Base-by-base conservation (phyloP, 495 filamentous ascomycete species). In the Parathielavia hyrcaniae region DNA sequence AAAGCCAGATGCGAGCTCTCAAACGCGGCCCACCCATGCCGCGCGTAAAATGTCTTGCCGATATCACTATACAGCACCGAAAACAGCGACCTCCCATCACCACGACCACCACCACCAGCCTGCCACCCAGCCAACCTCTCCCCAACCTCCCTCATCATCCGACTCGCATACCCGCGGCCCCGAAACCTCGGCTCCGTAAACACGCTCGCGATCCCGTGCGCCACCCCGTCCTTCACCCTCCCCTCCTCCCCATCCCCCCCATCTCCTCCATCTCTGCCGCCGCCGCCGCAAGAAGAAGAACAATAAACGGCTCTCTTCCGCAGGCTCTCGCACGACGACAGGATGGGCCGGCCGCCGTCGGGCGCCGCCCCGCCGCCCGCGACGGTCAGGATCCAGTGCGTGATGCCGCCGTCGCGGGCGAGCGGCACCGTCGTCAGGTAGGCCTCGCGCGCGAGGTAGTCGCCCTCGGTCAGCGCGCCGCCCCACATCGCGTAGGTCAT, bases 21-120 rank as follows among this genome's bases (percentile, higher is more conserved):
- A 63, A 85, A 91, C 0, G 86, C 78, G 52, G 80, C 72, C 93
- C 93, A 98, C 30, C 91, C 93, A 60, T 82, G 80, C 50, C 77
- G 79, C 9, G 89, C 81, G 70, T 97, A 98, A 71, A 95, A 97
- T n/a, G 71, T 71, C 76, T 95, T 96, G 5, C 93, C 93, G 64
- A 98, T 96, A 70, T 98, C 93, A 11, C 91, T 97, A 72, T 86
- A 98, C 35, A 98, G 71, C 23, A 92, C 81, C 10, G 86, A 86
- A 66, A 88, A 90, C 19, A 83, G 57, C 14, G 71, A 32, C 17
- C 71, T 68, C 7, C 75, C 50, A 13, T 8, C 40, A 9, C 38
- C 26, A 19, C 9, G 6, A 22, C 69, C 69, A 52, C 69, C 64
- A n/a, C 70, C 67, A 7, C 76, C 22, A 11, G 50, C 60, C 55